Conservation (phyloP, 768 basidiomycete species). For the Chlorophyllum brunneum region DNA sequence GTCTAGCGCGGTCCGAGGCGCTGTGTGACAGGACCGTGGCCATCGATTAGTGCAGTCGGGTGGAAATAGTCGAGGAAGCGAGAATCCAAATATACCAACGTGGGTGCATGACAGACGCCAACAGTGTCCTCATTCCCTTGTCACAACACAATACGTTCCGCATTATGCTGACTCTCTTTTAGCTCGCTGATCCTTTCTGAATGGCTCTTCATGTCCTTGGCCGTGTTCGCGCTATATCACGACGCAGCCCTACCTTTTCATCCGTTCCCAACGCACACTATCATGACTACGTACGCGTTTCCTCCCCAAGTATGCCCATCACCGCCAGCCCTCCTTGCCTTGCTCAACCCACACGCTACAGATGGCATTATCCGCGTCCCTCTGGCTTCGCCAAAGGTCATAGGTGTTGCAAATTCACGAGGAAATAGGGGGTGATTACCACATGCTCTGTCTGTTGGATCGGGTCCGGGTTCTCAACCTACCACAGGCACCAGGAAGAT, state of each 20-base stretch:
- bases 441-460: neutral
- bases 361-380: constrained; percentile 68
- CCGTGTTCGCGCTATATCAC: constrained; percentile 7
- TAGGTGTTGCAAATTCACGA: constrained; percentile 71
- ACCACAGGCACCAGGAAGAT: constrained; percentile 84
- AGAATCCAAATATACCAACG: too few relatives aligned
- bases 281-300: constrained; percentile 70
- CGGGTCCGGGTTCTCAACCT: constrained; percentile 12
- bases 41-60: too few relatives aligned
- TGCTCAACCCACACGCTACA: constrained; percentile 22
- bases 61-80: too few relatives aligned
- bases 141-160: too few relatives aligned
- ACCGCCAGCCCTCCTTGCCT: neutral
- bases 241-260: neutral
- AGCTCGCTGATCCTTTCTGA: constrained; percentile 12
- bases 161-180: constrained; percentile 6
- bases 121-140: too few relatives aligned
- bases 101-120: too few relatives aligned
- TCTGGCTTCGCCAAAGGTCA: constrained; percentile 70
- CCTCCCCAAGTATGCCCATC: constrained; percentile 28
- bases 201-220: constrained; percentile 21
- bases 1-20: too few relatives aligned
- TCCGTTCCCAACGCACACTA: constrained; percentile 27
- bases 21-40: too few relatives aligned
- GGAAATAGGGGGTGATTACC: constrained; percentile 62